Evolutionary conservation across 163 green algal species (phyloP).

Genomic region (Trebouxiophyceae sp.): DNA sequence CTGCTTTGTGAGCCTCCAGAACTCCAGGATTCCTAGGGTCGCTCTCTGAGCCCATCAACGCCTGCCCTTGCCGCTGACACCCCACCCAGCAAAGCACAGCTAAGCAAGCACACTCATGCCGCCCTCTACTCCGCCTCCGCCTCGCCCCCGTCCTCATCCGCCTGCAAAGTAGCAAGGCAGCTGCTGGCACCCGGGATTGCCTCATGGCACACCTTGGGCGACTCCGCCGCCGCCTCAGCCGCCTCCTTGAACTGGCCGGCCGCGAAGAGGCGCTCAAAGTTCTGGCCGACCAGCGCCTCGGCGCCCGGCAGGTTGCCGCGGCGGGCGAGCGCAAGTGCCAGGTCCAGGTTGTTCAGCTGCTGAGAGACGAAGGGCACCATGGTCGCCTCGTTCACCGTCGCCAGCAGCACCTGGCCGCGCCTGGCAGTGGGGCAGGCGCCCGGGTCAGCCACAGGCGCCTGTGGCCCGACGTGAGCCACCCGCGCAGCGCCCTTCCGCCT

Average conservation of each 20-base stretch:
- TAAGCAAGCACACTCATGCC: too few species aligned
- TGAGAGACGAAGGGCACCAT: slow-evolving; percentile 94
- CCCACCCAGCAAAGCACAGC: too few species aligned
- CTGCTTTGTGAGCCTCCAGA: too few species aligned
- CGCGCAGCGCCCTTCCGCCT: too few species aligned
- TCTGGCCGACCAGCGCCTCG: slow-evolving; percentile 84
- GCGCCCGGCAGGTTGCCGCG: slow-evolving; percentile 92
- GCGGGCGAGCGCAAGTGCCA: slow-evolving; percentile 89
- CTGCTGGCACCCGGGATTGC: background rate
- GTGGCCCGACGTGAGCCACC: too few species aligned
- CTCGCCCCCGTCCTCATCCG: too few species aligned
- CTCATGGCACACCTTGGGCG: slow-evolving; percentile 56
- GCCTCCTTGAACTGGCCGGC: slow-evolving; percentile 91
- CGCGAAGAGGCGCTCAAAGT: slow-evolving; percentile 89
- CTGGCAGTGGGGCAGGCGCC: too few species aligned
- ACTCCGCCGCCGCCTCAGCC: slow-evolving; percentile 88
- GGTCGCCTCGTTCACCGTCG: slow-evolving; percentile 84
- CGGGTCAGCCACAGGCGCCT: too few species aligned
- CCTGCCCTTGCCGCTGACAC: too few species aligned
- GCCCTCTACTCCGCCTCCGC: too few species aligned
- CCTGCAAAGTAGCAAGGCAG: background rate
- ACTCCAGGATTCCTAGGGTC: too few species aligned
- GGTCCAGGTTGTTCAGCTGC: slow-evolving; percentile 93
- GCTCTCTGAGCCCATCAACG: too few species aligned
- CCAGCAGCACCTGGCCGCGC: slow-evolving; percentile 88